A percentile compares a stretch with the other conserved stretches of the same genome.
phyloP scores from a whole-genome alignment of 1,284 basidiomycete species.

The Trichosporon inkin region DNA sequence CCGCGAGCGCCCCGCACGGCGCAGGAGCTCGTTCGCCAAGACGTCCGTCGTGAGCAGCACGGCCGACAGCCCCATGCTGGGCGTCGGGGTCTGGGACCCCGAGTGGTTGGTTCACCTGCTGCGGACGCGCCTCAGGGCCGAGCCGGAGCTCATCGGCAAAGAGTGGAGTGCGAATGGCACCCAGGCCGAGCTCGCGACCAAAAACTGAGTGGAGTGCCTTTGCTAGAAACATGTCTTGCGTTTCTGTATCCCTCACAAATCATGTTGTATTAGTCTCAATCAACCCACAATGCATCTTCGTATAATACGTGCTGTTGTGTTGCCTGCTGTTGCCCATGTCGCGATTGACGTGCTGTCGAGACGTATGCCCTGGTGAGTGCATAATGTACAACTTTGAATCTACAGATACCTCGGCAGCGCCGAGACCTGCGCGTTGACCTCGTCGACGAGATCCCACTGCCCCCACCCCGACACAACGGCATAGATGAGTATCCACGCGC shows the following conservation, averaged over 20 bases:
- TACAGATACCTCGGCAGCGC: neutral
- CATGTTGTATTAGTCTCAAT: conserved; percentile 2
- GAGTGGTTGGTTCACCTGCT: conserved; percentile 44
- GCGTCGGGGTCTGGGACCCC: conserved; percentile 43
- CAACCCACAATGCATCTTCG: neutral
- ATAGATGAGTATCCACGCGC: conserved; percentile 78
- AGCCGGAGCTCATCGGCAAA: conserved; percentile 7
- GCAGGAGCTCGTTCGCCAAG: neutral
- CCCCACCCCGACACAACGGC: conserved; percentile 73
- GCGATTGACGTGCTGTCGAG: neutral
- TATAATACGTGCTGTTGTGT: neutral
- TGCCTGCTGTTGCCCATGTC: neutral
- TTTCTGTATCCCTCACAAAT: neutral
- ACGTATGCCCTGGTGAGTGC: neutral
- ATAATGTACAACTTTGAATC: conserved; percentile 30
- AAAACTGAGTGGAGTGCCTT: neutral
- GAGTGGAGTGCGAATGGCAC: neutral
- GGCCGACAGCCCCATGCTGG: conserved; percentile 15
- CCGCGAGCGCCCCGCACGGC: neutral
- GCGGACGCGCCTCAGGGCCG: conserved; percentile 23
- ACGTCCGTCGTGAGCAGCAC: neutral
- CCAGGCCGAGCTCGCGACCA: neutral
- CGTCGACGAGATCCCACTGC: conserved; percentile 78
- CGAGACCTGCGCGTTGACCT: conserved; percentile 40
- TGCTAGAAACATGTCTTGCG: neutral